A percentile compares a stretch with the other conserved stretches of the same genome.
phyloP scores from a whole-genome alignment of 2,329 filamentous ascomycete species.

The Ophiostoma ulmi region DNA sequence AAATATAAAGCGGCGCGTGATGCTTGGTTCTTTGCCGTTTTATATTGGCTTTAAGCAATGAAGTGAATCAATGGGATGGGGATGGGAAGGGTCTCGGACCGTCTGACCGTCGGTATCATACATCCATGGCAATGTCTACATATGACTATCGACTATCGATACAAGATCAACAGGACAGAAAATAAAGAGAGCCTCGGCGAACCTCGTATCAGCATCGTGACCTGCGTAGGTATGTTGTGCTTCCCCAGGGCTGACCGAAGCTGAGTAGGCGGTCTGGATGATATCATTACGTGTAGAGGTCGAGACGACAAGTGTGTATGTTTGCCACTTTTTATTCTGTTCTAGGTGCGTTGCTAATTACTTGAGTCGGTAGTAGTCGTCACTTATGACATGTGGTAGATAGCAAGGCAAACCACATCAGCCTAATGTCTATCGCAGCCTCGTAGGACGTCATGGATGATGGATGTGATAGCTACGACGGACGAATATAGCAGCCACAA shows the following conservation, averaged over 20 bases:
- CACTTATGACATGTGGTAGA: background rate
- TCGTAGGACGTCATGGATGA: background rate
- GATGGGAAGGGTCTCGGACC: background rate
- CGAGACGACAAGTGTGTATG: too few species aligned
- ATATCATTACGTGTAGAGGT: background rate
- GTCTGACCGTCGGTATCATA: background rate
- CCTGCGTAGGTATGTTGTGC: background rate
- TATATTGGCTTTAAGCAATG: background rate
- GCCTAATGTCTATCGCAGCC: background rate
- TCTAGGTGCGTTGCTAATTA: too few species aligned
- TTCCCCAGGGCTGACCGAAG: background rate
- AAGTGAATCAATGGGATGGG: background rate
- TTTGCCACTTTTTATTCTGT: too few species aligned
- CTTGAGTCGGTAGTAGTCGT: background rate
- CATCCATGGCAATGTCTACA: background rate
- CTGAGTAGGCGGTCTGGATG: background rate
- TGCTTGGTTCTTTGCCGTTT: background rate
- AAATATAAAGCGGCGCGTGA: background rate
- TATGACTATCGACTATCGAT: too few species aligned
- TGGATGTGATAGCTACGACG: too few species aligned
- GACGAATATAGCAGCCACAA: background rate
- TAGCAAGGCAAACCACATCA: background rate
- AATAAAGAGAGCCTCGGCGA: background rate
- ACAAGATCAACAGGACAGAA: too few species aligned
- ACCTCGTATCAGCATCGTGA: constrained; percentile 12